Percentiles rank a stretch among this genome's conserved stretches.
These are phyloP conservation scores for Saccharomycopsis lassenensis DNA, from an alignment of 805 yeast species.

Conservation along the genomic window DNA sequence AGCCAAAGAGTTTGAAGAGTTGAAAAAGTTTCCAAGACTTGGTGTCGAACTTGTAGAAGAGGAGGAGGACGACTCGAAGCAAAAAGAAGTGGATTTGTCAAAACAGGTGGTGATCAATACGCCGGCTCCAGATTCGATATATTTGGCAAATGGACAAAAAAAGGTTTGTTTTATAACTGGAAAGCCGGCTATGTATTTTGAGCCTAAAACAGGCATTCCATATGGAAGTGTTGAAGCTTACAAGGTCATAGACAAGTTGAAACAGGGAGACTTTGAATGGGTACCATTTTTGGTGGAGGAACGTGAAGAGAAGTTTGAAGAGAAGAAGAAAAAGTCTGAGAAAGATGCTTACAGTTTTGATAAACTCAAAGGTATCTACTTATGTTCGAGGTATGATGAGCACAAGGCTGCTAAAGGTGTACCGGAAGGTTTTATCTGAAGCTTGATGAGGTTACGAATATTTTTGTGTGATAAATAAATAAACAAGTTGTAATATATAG, in stretches of 20 bases:
- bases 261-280: slow-evolving; percentile 43
- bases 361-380: slow-evolving; percentile 37
- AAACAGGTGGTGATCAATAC: slow-evolving; percentile 45
- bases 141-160: slow-evolving; percentile 57
- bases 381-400: slow-evolving; percentile 26
- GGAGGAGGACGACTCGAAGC: slow-evolving; percentile 1
- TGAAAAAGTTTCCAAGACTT: slow-evolving; percentile 42
- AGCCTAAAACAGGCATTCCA: slow-evolving; percentile 81
- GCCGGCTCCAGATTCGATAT: slow-evolving; percentile 65
- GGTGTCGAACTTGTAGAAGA: slow-evolving; percentile 36
- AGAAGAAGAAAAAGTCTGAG: slow-evolving; percentile 20
- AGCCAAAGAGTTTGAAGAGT: slow-evolving; percentile 29
- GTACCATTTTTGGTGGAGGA: slow-evolving; percentile 28
- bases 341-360: slow-evolving; percentile 45
- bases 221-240: slow-evolving; percentile 79
- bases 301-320: slow-evolving; percentile 13
- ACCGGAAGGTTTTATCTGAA: slow-evolving; percentile 82
- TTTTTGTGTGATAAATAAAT: no score
- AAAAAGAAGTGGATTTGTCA: slow-evolving; percentile 31
- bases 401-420: slow-evolving; percentile 69
- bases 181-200: slow-evolving; percentile 68
- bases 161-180: slow-evolving; percentile 69
- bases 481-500: no score
- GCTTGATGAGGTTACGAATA: no score
- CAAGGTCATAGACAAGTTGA: slow-evolving; percentile 42